Evolutionary conservation across 768 basidiomycete species (phyloP).

Genomic region (Boletus coccyginus): DNA sequence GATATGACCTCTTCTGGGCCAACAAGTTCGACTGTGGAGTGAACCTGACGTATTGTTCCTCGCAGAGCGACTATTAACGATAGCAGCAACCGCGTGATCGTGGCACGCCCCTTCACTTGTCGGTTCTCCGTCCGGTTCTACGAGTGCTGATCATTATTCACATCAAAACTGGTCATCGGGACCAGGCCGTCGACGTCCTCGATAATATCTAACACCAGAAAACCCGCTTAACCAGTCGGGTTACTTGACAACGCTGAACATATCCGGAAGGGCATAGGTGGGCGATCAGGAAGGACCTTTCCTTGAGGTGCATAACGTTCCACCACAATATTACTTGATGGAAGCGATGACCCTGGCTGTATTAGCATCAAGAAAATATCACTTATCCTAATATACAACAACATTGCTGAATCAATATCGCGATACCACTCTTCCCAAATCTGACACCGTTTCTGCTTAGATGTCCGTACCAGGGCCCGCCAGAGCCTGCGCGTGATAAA

Average conservation of each 20-base stretch:
- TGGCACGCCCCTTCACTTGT: background rate
- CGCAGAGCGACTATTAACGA: background rate
- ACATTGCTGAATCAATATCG: background rate
- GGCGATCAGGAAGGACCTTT: background rate
- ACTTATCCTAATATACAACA: background rate
- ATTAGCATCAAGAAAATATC: background rate
- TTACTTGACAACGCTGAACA: background rate
- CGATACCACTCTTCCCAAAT: background rate
- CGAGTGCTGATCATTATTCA: background rate
- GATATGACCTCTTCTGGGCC: background rate
- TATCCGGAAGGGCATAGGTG: background rate
- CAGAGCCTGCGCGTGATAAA: constrained; percentile 11
- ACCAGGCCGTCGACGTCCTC: background rate
- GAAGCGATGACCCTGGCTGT: background rate
- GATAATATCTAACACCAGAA: background rate
- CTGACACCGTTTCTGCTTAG: constrained; percentile 4
- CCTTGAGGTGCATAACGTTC: background rate
- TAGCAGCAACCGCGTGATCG: background rate
- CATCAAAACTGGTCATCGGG: background rate
- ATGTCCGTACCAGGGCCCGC: constrained; percentile 19
- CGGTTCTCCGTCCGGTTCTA: background rate
- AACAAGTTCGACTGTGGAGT: too few relatives aligned
- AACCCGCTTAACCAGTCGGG: too few relatives aligned
- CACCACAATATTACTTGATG: too few relatives aligned
- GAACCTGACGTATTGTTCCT: background rate